Base-by-base conservation (phyloP, 305 asterid genomes). In the Nicotiana rustica region DNA sequence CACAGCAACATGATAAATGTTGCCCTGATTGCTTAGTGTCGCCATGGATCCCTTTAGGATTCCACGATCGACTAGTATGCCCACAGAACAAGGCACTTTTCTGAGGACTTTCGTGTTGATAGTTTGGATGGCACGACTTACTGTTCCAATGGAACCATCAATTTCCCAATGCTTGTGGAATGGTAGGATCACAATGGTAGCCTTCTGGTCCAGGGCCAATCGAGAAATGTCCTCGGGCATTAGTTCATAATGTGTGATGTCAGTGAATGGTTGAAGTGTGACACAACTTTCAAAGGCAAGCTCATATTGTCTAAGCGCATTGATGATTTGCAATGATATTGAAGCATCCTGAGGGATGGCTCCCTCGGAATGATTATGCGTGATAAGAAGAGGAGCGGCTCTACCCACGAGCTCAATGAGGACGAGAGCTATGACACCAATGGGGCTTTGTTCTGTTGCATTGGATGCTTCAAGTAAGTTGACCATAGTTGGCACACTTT, bases 131-230 rank as follows among this genome's bases (percentile, higher is more conserved):
- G 90, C 85, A 65, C 88, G 86, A 84, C 91, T 89, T 41, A 79
- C 78, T 1, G 89, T 70, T 25, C 91, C 94, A 4, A 95, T 83
- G 7, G 97, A 89, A 2, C 97, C 97, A 79, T 95, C 97, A 65
- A 93, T 90, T 71, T 88, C 96, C 94, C 97, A 93, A 18, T 83
- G 91, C 84, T 90, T 93, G 90, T 93, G 98, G 78, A 92, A 95
- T 0, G 98, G 98, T 3, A 95, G 89, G 29, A 95, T 88, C 69
- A 92, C 35, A 4, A 95, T 77, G 13, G 85, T 91, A 1, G 92
- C 95, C 8, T 82, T 83, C 61, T 93, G 93, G 79, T 92, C 97
- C 0, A 89, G 31, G 0, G 94, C 93, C 12, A 93, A 75, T 0
- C 94, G 87, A 33, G 87, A 90, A 6, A 95, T 83, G 81, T 95